Percentiles rank a stretch among this genome's conserved stretches.
Evolutionary conservation across 164 flowering plant genomes (phyloP).

Genomic region (Stephania japonica): DNA sequence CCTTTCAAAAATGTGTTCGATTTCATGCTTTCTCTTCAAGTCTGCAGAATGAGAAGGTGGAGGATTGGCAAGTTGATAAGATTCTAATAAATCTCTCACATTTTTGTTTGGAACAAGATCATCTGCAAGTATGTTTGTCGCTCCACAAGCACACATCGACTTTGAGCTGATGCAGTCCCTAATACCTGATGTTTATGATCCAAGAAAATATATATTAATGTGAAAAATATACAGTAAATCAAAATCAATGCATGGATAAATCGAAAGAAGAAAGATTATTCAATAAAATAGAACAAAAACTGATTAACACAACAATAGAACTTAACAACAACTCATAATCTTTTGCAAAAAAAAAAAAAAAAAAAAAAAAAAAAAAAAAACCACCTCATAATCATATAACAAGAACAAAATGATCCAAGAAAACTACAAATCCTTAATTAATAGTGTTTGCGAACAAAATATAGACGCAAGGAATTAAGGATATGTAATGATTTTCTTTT

Average conservation of each 20-base stretch:
- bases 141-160: constrained; percentile 79
- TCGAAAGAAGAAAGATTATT: neutral
- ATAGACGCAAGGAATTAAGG: neutral
- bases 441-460: neutral
- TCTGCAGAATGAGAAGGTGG: constrained; percentile 54
- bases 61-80: constrained; percentile 33
- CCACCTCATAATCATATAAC: neutral
- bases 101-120: constrained; percentile 93
- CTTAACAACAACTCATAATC: neutral
- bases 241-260: neutral
- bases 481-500: too few species aligned
- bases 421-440: neutral
- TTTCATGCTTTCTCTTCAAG: constrained; percentile 67
- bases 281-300: neutral
- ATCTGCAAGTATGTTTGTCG: constrained; percentile 79
- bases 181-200: constrained; percentile 50
- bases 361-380: too few species aligned
- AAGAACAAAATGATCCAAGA: neutral
- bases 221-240: neutral
- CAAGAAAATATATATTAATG: neutral
- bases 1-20: constrained; percentile 53
- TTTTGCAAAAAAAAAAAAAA: too few species aligned
- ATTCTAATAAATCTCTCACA: constrained; percentile 79
- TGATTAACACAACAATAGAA: neutral
- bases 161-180: constrained; percentile 75